A percentile compares a stretch with the other conserved stretches of the same genome.
Evolutionary conservation across 176 grass and related monocot genomes (phyloP).

Genomic region (Lolium multiflorum): DNA sequence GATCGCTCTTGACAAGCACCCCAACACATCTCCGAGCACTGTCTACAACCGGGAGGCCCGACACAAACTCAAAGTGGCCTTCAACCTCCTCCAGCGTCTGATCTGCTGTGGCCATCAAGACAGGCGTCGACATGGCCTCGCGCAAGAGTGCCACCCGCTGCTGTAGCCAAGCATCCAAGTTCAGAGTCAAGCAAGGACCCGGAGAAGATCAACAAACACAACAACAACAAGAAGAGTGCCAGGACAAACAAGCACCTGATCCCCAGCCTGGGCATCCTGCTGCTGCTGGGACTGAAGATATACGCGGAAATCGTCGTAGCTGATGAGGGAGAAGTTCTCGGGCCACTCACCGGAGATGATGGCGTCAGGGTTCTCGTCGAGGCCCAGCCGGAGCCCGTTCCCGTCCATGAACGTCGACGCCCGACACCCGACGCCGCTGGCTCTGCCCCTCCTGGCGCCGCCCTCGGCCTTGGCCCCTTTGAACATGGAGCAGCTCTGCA

Average conservation of each 20-base stretch:
- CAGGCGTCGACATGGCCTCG: slow-evolving; percentile 74
- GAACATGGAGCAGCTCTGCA: slow-evolving; percentile 45
- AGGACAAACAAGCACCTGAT: slow-evolving; percentile 44
- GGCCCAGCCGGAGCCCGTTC: slow-evolving; percentile 55
- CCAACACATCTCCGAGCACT: slow-evolving; percentile 70
- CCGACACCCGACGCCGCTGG: slow-evolving; percentile 33
- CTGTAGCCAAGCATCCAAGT: slow-evolving; percentile 8
- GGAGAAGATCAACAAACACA: neutral
- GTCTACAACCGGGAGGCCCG: slow-evolving; percentile 80
- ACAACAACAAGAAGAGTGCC: neutral
- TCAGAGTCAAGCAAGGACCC: slow-evolving; percentile 18
- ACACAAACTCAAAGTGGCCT: slow-evolving; percentile 64
- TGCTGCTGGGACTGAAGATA: slow-evolving; percentile 66
- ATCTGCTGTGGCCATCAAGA: slow-evolving; percentile 49
- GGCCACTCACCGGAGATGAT: slow-evolving; percentile 93
- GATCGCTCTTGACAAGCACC: slow-evolving; percentile 74
- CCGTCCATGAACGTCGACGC: slow-evolving; percentile 57
- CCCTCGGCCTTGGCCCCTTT: slow-evolving; percentile 30
- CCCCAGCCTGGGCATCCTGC: neutral
- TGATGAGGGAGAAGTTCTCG: slow-evolving; percentile 79
- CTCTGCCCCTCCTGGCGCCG: neutral
- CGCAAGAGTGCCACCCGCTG: slow-evolving; percentile 37
- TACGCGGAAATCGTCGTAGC: slow-evolving; percentile 69
- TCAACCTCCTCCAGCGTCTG: slow-evolving; percentile 77
- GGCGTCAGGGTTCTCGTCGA: slow-evolving; percentile 86